Base-by-base conservation (phyloP, 345 rosid genomes). In the Bruguiera parviflora region DNA sequence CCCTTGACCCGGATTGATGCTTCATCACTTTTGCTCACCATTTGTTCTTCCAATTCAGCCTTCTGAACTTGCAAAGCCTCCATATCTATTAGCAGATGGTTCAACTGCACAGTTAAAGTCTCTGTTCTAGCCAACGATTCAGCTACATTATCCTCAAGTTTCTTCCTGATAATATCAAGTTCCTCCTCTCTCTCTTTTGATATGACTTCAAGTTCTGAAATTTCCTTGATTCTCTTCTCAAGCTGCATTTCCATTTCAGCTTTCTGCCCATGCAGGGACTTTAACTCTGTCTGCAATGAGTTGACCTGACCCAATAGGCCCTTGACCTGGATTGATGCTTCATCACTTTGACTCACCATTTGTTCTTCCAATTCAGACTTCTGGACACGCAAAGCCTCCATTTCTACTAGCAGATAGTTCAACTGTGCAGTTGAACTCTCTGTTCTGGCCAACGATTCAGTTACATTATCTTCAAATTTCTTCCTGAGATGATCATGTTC, bases 141-240 rank as follows among this genome's bases (percentile, higher is more conserved):
- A 66, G 61, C 71, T 73, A 72, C 73, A 64, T 78, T 87, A 49
- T 60, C 78, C 83, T 85, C 84, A 37, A 81, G 88, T 78, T 70
- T 68, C 79, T 83, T 89, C 43, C 66, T 25, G 77, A 78, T 13
- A 37, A 8, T 0, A 37, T 37, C 43, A 58, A 84, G 55, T 6
- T 83, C 91, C 63, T 80, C 81, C 66, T 83, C 92, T 67, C 79
- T 86, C 61, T 67, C 89, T 33, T 16, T 31, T 15, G 62, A 28
- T 9, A 21, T 13, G 6, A 27, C 8, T 32, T 3, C 62, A 3
- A 28, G 62, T 7, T 58, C 62, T 58, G 27, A 27, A 25, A 58
- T 58, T 31, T 59, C 63, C 13, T 19, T 2, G 0, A 11, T n/a
- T 63, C n/a, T 63, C 3, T 25, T 21, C 53, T 35, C 66, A 35